Evolutionary conservation across 2,329 filamentous ascomycete genomes (phyloP).

Genomic region (Aspergillus spinulosporus): DNA sequence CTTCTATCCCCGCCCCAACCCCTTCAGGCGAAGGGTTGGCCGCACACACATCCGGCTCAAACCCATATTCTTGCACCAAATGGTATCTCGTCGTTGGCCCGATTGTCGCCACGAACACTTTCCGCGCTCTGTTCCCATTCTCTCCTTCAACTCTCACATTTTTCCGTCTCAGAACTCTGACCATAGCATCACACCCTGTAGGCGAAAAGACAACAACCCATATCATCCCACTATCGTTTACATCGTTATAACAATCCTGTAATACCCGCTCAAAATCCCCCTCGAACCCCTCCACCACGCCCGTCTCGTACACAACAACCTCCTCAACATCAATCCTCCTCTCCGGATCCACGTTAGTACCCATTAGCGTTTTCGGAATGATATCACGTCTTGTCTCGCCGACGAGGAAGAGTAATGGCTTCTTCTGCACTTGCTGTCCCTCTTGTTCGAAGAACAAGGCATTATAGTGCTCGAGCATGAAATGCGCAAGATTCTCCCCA

Average conservation of each 20-base stretch:
- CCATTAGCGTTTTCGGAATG: conserved; percentile 78
- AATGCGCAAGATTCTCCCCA: conserved; percentile 73
- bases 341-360: conserved; percentile 49
- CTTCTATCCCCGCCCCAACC: conserved; percentile 65
- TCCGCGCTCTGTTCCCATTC: conserved; percentile 5
- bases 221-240: conserved; percentile 22
- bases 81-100: conserved; percentile 87
- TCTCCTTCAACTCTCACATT: conserved; percentile 9
- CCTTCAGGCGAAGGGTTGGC: conserved; percentile 79
- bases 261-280: conserved; percentile 61
- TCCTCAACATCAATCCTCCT: conserved; percentile 70
- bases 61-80: conserved; percentile 51
- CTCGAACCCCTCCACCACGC: conserved; percentile 76
- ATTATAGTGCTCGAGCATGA: conserved; percentile 78
- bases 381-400: conserved; percentile 88
- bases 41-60: conserved; percentile 63
- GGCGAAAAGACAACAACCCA: conserved; percentile 59
- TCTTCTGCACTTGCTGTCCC: conserved; percentile 31
- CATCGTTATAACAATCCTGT: conserved; percentile 11
- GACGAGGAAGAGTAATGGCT: conserved; percentile 78
- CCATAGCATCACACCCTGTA: conserved; percentile 62
- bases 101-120: conserved; percentile 74
- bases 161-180: conserved; percentile 48
- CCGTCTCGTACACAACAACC: conserved; percentile 81
- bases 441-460: conserved; percentile 21